Base-by-base conservation (phyloP, 768 basidiomycete genomes). In the Naganishia kalamii region DNA sequence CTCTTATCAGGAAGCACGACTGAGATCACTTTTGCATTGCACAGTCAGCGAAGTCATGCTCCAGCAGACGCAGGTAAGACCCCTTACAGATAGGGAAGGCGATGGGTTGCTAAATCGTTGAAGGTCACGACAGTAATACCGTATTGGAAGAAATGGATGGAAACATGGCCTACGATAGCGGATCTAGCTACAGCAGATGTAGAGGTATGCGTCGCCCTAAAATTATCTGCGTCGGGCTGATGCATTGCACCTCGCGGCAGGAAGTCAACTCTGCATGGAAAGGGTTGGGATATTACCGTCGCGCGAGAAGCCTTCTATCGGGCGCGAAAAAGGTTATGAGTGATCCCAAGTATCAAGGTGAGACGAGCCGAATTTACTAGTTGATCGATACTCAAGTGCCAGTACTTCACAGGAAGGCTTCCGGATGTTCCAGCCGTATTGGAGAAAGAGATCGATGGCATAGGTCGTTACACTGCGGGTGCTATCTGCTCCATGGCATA, bases 201-300 rank as follows among this genome's bases (percentile, higher is more conserved):
- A 33, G 76, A 77, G 67, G 75, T 74, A 33, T 30, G 71, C 52
- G 17, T 23, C 17, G 13, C 41, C 27, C 10, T 41, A 25, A 7
- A 27, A 21, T 8, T 21, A 2, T 2, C 43, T 23, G 30, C 43
- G 13, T 61, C 10, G 21, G 4, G 60, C 6, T n/a, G 15, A 4
- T 23, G 10, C 4, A 25, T 43, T 23, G 2, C 10, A 12, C 40
- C 13, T 13, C 41, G 17, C 17, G 8, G 44, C 40, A 97, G 71
- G 84, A 87, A 23, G 90, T 96, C 65, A 93, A 97, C 75, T 79
- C 84, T 0, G 79, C 90, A 10, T 98, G 93, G 93, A 90, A 90
- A 25, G 75, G 91, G 19, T 81, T 93, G 2, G 91, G 92, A 7
- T 93, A 92, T 77, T 93, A 93, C 77, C 88, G 88, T 43, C 85